Base-by-base conservation (phyloP, 805 yeast genomes). In the Komagataella pseudopastoris region DNA sequence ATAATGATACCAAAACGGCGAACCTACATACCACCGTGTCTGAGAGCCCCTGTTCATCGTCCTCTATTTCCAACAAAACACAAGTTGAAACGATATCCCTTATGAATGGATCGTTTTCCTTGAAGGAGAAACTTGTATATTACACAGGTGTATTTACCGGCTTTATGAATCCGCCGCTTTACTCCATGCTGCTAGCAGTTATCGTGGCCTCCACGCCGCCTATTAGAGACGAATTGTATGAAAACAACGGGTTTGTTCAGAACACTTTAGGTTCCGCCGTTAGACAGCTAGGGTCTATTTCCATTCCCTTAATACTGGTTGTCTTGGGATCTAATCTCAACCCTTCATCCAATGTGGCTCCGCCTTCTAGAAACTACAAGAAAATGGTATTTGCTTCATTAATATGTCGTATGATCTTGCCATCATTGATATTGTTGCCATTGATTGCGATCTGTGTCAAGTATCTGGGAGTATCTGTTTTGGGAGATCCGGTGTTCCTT, bases 121-220 rank as follows among this genome's bases (percentile, higher is more conserved):
- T 23, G 30, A 16, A 43, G 18, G 17, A 16, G 22, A 17, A 12
- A 14, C 23, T 44, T 22, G 22, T 20, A 48, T 18, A n/a, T 47
- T 12, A 47, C 47, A 22, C 45, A 44, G 47, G 17, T 17, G 20
- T 58, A 45, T 56, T 78, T 30, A 60, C 67, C 47, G 56, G 65
- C 6, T 74, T 74, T 54, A 82, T 85, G 86, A 85, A 85, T 60
- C 93, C 95, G n/a, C 95, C 93, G 14, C 67, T 85, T 52, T 85
- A 82, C 66, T 82, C 95, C 6, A 85, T 85, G 90, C 61, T 81
- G 8, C 63, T 80, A 1, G 75, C 90, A 3, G 77, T 85, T 14
- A 51, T 84, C 22, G 84, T 85, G 52, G 93, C 91, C 3, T 76
- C 87, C 0, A 69, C 83, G 17, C 82, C 85, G 4, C 65, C 66